phyloP scores from a whole-genome alignment of 2,329 filamentous ascomycete species.

The Paecilomyces niveus region DNA sequence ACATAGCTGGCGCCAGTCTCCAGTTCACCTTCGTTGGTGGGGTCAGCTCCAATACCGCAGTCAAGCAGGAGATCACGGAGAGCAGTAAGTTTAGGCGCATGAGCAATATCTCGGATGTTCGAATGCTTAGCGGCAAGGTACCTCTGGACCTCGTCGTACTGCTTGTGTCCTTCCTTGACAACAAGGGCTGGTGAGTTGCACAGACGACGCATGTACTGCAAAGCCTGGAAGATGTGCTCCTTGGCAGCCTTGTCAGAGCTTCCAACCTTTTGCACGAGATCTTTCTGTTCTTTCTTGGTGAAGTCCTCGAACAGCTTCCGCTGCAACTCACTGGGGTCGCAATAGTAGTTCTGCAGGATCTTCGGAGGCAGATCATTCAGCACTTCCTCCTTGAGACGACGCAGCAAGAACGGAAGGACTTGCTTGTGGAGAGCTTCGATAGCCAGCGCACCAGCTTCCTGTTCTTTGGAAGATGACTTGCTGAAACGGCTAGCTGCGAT shows the following conservation, averaged over 20 bases:
- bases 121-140: conserved; percentile 73
- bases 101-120: conserved; percentile 72
- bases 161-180: conserved; percentile 85
- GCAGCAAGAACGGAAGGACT: conserved; percentile 89
- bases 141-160: conserved; percentile 81
- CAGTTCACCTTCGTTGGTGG: conserved; percentile 46
- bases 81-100: conserved; percentile 88
- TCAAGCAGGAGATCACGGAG: conserved; percentile 92
- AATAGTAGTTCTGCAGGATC: conserved; percentile 99
- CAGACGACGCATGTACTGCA: conserved; percentile 99
- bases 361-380: conserved; percentile 93
- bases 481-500: conserved; percentile 91
- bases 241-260: conserved; percentile 87
- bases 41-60: conserved; percentile 84
- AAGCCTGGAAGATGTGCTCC: conserved; percentile 96
- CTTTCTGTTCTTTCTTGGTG: conserved; percentile 84
- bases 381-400: conserved; percentile 95
- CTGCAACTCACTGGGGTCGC: conserved; percentile 90
- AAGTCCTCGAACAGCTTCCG: conserved; percentile 96
- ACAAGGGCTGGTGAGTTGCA: conserved; percentile 97
- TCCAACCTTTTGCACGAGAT: conserved; percentile 74
- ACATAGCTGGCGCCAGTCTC: conserved; percentile 67
- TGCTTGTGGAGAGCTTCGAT: conserved; percentile 99
- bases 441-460: conserved; percentile 90
- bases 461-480: conserved; percentile 96